Conservation (phyloP, 2,329 filamentous ascomycete genomes). For the Sarocladium kiliense region DNA sequence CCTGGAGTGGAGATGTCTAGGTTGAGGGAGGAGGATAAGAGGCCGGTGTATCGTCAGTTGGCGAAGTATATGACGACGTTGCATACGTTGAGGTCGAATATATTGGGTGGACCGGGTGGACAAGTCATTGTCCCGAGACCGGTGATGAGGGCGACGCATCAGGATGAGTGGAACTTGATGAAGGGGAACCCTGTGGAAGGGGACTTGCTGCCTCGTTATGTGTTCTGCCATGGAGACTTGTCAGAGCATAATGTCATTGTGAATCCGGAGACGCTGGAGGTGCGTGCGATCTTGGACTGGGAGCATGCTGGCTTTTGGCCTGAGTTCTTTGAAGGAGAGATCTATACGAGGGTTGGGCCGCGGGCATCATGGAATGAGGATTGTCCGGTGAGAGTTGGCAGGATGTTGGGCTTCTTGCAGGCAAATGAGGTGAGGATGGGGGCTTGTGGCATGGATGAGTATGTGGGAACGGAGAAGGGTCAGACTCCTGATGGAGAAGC, state of each 20-base stretch:
- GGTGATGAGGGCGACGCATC: conserved; percentile 18
- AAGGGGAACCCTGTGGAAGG: not conserved
- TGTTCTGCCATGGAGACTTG: conserved; percentile 20
- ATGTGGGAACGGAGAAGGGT: too few species aligned
- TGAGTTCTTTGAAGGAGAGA: conserved; percentile 16
- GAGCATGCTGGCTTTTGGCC: conserved; percentile 32
- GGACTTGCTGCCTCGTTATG: conserved; percentile 15
- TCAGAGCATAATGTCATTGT: conserved; percentile 17
- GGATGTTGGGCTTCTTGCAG: not conserved
- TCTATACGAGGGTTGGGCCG: not conserved
- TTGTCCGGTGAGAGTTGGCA: not conserved
- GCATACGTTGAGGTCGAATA: conserved; percentile 20
- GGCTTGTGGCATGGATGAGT: not conserved
- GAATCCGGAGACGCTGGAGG: conserved; percentile 22
- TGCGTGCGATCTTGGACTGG: conserved; percentile 32
- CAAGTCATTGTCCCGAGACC: conserved; percentile 25
- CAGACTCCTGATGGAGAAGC: too few species aligned
- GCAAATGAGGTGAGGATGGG: not conserved
- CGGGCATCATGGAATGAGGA: not conserved
- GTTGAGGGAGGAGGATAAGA: conserved; percentile 20
- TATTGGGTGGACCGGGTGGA: conserved; percentile 24
- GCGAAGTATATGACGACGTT: conserved; percentile 20
- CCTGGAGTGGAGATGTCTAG: conserved; percentile 23
- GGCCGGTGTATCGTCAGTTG: conserved; percentile 21
- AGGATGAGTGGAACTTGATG: conserved; percentile 18